These are phyloP conservation scores for Adenanthera pavonina DNA, from an alignment of 306 rosid species.

Conservation along the genomic window DNA sequence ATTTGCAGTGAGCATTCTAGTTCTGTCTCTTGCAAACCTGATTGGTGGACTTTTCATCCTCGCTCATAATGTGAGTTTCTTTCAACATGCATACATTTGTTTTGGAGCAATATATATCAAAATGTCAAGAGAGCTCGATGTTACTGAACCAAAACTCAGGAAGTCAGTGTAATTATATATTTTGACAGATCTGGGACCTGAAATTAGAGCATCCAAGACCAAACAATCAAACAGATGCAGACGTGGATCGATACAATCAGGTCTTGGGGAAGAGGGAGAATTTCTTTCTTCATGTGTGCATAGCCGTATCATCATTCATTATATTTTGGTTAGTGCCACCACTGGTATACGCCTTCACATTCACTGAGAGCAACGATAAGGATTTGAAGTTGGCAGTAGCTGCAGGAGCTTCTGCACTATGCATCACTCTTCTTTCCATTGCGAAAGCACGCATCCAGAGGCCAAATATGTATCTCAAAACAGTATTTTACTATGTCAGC, in stretches of 20 bases:
- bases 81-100: neutral
- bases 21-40: slow-evolving; percentile 79
- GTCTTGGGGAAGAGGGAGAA: slow-evolving; percentile 57
- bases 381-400: slow-evolving; percentile 72
- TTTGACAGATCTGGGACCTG: slow-evolving; percentile 59
- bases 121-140: neutral
- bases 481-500: slow-evolving; percentile 49
- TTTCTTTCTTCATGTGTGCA: slow-evolving; percentile 60
- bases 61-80: slow-evolving; percentile 66
- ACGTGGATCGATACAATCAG: slow-evolving; percentile 50
- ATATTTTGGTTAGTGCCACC: slow-evolving; percentile 74
- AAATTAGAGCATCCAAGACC: slow-evolving; percentile 46
- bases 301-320: slow-evolving; percentile 65
- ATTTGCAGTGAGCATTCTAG: slow-evolving; percentile 73
- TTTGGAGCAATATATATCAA: neutral
- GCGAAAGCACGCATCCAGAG: slow-evolving; percentile 58
- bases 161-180: neutral
- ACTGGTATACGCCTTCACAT: slow-evolving; percentile 73
- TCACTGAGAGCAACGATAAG: slow-evolving; percentile 56
- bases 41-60: slow-evolving; percentile 75
- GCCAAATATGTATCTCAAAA: slow-evolving; percentile 45
- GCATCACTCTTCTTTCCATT: slow-evolving; percentile 67
- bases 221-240: slow-evolving; percentile 9
- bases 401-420: slow-evolving; percentile 67
- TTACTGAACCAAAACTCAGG: too few relatives aligned